A percentile compares a stretch with the other conserved stretches of the same genome.
Evolutionary conservation across 2,329 filamentous ascomycete genomes (phyloP).

Genomic region (Anthostomella pinea): DNA sequence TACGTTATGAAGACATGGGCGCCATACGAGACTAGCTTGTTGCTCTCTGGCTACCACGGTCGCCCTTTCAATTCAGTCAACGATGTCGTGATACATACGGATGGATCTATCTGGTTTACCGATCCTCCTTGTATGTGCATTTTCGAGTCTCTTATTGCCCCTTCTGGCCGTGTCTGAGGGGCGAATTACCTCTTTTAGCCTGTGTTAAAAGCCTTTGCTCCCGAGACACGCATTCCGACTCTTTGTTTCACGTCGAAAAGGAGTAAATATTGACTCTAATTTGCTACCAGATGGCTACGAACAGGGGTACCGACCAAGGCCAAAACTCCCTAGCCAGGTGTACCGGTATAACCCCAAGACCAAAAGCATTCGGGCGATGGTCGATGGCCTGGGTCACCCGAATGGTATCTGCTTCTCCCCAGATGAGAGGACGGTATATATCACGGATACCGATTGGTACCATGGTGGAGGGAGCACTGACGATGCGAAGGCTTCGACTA

Average conservation of each 20-base stretch:
- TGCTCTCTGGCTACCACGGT: conserved; percentile 41
- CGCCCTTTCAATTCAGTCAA: conserved; percentile 48
- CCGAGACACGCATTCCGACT: no score
- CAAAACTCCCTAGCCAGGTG: conserved; percentile 44
- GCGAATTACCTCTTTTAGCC: no score
- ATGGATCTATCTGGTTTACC: conserved; percentile 49
- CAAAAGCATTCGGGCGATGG: conserved; percentile 41
- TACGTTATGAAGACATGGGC: conserved; percentile 32
- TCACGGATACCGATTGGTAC: conserved; percentile 40
- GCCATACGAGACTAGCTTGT: conserved; percentile 25
- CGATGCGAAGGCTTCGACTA: conserved; percentile 18
- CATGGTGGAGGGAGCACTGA: conserved; percentile 34
- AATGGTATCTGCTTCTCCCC: conserved; percentile 47
- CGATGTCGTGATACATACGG: conserved; percentile 42
- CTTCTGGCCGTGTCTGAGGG: no score
- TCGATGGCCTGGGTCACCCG: conserved; percentile 45
- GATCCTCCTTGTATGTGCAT: conserved; percentile 48
- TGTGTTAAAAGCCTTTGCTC: no score
- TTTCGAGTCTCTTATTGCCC: no score
- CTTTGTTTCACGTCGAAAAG: no score
- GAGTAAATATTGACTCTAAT: no score
- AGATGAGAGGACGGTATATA: conserved; percentile 41
- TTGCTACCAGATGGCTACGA: conserved; percentile 48
- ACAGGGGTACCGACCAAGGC: conserved; percentile 43
- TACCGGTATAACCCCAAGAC: conserved; percentile 44